Evolutionary conservation across 148 eudicot species (phyloP).

Genomic region (Rhododendron ovatum): DNA sequence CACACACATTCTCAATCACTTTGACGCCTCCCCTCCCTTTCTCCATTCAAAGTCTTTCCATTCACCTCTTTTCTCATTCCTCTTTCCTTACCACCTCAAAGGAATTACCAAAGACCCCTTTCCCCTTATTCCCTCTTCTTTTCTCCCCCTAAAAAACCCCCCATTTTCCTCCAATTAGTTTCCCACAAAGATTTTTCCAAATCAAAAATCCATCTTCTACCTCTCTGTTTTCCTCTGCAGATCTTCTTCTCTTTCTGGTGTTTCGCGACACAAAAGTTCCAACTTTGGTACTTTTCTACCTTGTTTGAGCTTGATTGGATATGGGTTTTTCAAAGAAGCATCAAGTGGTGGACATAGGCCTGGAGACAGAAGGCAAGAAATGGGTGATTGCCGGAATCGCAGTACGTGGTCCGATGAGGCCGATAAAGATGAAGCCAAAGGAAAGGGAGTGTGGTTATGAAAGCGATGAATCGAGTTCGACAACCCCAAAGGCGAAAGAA

Average conservation of each 20-base stretch:
- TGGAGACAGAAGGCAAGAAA: conserved; percentile 36
- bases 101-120: conserved; percentile 1
- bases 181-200: background rate
- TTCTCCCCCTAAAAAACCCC: background rate
- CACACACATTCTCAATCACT: background rate
- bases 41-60: conserved; percentile 18
- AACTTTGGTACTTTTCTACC: background rate
- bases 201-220: background rate
- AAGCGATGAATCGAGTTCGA: conserved; percentile 25
- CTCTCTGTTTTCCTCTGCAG: background rate
- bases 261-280: background rate
- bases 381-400: conserved; percentile 53
- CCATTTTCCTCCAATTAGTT: background rate
- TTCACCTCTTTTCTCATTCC: background rate
- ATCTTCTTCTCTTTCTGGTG: background rate
- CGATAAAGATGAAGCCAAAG: conserved; percentile 29
- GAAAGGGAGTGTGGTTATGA: conserved; percentile 20
- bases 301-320: background rate
- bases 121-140: conserved; percentile 7
- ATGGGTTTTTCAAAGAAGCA: conserved; percentile 55
- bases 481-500: conserved; percentile 51
- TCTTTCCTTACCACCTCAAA: background rate
- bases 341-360: conserved; percentile 20
- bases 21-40: conserved; percentile 21
- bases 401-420: conserved; percentile 32